Evolutionary conservation across 208 protist genomes (phyloP).

Genomic region (Trypanosoma vivax): DNA sequence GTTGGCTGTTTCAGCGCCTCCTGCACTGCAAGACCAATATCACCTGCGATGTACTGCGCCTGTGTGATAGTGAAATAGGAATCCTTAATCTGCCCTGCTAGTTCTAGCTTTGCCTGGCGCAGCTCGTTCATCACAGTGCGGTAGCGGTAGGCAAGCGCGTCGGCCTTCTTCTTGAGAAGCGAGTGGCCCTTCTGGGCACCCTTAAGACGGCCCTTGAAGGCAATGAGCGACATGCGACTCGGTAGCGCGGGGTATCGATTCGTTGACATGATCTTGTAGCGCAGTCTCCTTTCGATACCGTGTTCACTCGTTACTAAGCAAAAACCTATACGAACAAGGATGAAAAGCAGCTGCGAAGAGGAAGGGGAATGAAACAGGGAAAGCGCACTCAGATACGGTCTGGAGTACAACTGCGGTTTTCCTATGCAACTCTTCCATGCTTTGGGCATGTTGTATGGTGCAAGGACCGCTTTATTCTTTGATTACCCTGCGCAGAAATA

Average conservation of each 20-base stretch:
- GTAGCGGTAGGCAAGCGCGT: slow-evolving; percentile 98
- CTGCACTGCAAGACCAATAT: slow-evolving; percentile 93
- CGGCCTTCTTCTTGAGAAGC: slow-evolving; percentile 99
- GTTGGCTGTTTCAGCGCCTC: slow-evolving; percentile 90
- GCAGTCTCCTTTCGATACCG: background rate
- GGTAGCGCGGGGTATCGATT: slow-evolving; percentile 87
- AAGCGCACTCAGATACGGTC: no score
- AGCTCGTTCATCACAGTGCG: slow-evolving; percentile 93
- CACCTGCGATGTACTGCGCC: slow-evolving; percentile 95
- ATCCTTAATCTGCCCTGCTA: slow-evolving; percentile 81
- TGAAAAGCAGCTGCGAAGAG: no score
- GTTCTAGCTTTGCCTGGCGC: slow-evolving; percentile 80
- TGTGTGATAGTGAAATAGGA: slow-evolving; percentile 95
- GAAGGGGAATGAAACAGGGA: no score
- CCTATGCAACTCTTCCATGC: no score
- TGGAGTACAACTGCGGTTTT: no score
- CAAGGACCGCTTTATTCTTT: no score
- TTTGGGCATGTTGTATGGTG: no score
- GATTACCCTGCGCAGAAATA: no score
- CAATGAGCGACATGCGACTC: slow-evolving; percentile 89
- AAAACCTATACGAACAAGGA: no score
- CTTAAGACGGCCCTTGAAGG: slow-evolving; percentile 92
- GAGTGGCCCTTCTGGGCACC: slow-evolving; percentile 98
- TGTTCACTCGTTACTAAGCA: no score
- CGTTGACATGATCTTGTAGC: slow-evolving; percentile 45